These are phyloP conservation scores for Cladosporium sp. DNA, from an alignment of 2,329 filamentous ascomycete genomes.

Conservation along the genomic window DNA sequence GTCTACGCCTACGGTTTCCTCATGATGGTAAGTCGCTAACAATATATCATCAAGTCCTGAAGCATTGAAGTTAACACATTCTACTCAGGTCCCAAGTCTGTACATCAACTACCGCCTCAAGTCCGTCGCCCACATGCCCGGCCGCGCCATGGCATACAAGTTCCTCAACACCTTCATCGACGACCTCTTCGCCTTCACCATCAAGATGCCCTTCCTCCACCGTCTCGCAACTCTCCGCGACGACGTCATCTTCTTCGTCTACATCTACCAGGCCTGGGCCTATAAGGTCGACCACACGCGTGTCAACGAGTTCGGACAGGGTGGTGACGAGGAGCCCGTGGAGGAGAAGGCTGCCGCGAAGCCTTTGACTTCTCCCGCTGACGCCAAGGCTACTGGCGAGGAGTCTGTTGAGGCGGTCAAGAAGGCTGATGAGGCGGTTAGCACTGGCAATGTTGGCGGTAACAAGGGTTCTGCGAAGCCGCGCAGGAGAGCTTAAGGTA, in stretches of 20 bases:
- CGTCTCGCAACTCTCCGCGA: constrained; percentile 89
- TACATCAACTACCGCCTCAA: constrained; percentile 99
- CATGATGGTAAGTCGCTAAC: constrained; percentile 71
- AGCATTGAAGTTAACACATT: constrained; percentile 9
- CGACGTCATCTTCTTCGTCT: constrained; percentile 97
- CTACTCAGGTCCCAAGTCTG: constrained; percentile 66
- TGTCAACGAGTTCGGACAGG: constrained; percentile 97
- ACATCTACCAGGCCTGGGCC: constrained; percentile 89
- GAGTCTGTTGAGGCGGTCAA: constrained; percentile 1
- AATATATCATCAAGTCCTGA: not conserved
- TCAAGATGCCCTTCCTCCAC: constrained; percentile 97
- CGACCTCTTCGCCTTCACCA: constrained; percentile 96
- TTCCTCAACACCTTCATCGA: constrained; percentile 99
- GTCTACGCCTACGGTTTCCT: constrained; percentile 98
- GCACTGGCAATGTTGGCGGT: not conserved
- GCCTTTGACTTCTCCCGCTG: constrained; percentile 41
- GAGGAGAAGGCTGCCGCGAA: constrained; percentile 52
- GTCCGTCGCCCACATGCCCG: constrained; percentile 92
- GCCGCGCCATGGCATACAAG: constrained; percentile 96
- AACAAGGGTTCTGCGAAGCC: constrained; percentile 12
- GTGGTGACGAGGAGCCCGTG: constrained; percentile 81
- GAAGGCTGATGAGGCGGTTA: constrained; percentile 15
- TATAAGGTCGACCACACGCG: constrained; percentile 90
- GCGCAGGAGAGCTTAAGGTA: constrained; percentile 12
- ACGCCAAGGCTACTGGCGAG: constrained; percentile 28